Evolutionary conservation across 192 early-diverging fungal species (phyloP).

Genomic region (Coemansia sp.): DNA sequence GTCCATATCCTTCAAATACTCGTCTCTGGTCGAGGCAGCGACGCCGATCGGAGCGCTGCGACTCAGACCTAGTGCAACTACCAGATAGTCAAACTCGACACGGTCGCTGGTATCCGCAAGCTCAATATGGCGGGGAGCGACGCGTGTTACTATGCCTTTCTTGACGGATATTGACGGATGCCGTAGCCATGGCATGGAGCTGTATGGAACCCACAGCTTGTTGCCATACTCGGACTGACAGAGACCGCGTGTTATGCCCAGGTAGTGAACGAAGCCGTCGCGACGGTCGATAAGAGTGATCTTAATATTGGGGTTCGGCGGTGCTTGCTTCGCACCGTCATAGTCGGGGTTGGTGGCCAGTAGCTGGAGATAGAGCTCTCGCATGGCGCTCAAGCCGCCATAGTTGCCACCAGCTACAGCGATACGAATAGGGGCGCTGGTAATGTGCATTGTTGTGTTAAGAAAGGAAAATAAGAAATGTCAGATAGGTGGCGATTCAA

Average conservation of each 20-base stretch:
- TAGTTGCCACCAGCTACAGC: constrained; percentile 50
- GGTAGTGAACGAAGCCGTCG: constrained; percentile 43
- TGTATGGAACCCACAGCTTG: constrained; percentile 39
- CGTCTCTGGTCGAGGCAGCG: constrained; percentile 19
- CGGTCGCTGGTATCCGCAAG: constrained; percentile 23
- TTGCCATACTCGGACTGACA: constrained; percentile 26
- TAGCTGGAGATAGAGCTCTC: constrained; percentile 34
- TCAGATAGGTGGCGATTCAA: neutral
- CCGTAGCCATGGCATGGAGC: constrained; percentile 33
- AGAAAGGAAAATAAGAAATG: neutral
- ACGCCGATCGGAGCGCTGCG: constrained; percentile 41
- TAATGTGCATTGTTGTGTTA: constrained; percentile 20
- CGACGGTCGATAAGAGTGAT: constrained; percentile 44
- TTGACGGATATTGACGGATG: constrained; percentile 32
- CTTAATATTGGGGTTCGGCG: constrained; percentile 32
- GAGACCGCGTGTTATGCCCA: constrained; percentile 39
- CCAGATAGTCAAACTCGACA: constrained; percentile 46
- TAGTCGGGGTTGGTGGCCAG: constrained; percentile 37
- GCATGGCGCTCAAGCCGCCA: constrained; percentile 35
- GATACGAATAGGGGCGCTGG: constrained; percentile 29
- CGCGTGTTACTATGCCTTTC: constrained; percentile 26
- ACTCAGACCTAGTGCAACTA: constrained; percentile 35
- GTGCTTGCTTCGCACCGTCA: constrained; percentile 39
- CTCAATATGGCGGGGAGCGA: constrained; percentile 23
- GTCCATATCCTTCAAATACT: constrained; percentile 26